Conservation (phyloP, 805 yeast species). For the Starmerella apicola region DNA sequence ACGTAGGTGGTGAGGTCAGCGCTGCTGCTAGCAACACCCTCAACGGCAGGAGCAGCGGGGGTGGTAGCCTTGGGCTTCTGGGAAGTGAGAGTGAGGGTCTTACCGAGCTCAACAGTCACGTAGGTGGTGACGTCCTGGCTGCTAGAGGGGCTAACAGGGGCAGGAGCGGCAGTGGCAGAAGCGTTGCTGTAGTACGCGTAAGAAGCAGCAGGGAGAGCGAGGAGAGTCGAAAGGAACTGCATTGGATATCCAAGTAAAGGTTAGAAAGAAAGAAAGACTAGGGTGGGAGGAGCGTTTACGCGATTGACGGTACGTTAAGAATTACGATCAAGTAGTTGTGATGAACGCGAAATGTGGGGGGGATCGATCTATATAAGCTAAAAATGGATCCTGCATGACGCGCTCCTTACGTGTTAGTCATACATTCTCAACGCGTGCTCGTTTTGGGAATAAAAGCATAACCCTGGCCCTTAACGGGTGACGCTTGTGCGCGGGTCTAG, state of each 20-base stretch:
- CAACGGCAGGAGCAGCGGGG: neutral
- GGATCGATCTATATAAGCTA: too few species aligned
- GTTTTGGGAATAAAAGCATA: too few species aligned
- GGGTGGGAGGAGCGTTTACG: too few species aligned
- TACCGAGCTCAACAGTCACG: conserved; percentile 19
- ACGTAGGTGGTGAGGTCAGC: conserved; percentile 16
- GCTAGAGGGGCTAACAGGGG: conserved; percentile 1
- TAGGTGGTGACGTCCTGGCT: conserved; percentile 14
- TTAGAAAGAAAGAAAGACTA: conserved; percentile 1
- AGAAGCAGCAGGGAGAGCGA: conserved; percentile 4
- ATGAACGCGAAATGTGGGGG: too few species aligned
- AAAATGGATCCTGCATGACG: too few species aligned
- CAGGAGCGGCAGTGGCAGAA: conserved; percentile 1
- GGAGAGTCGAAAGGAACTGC: neutral
- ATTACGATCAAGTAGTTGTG: too few species aligned
- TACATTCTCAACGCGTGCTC: too few species aligned
- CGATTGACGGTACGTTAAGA: conserved; percentile 30
- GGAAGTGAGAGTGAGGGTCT: conserved; percentile 19
- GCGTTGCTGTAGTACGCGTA: conserved; percentile 3
- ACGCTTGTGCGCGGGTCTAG: too few species aligned
- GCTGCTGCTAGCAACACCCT: conserved; percentile 1
- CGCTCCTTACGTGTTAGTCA: too few species aligned
- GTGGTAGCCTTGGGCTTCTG: conserved; percentile 11
- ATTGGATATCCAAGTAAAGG: neutral
- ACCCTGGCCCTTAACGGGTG: too few species aligned